Evolutionary conservation across 768 basidiomycete genomes (phyloP).

Genomic region (Boletus subparvulus): DNA sequence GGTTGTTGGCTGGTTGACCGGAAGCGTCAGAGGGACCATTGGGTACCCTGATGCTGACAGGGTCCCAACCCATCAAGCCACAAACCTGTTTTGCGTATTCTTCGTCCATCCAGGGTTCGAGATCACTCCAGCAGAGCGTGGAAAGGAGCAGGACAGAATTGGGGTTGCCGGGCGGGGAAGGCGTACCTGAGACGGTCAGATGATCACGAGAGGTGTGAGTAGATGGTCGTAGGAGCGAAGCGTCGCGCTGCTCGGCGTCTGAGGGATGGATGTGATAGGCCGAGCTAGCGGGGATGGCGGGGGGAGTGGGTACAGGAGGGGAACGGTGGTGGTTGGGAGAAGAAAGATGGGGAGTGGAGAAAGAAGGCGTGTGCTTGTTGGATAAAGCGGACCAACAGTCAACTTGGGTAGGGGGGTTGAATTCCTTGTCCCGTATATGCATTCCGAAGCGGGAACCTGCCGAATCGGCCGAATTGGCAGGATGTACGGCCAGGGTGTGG

Average conservation of each 20-base stretch:
- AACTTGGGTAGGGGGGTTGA: slow-evolving; percentile 22
- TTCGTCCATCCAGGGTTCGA: slow-evolving; percentile 98
- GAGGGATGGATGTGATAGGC: slow-evolving; percentile 16
- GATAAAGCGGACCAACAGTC: slow-evolving; percentile 35
- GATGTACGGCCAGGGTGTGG: slow-evolving; percentile 13
- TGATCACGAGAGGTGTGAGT: slow-evolving; percentile 20
- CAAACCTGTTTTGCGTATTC: slow-evolving; percentile 90
- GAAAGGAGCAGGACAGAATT: slow-evolving; percentile 43
- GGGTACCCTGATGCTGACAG: slow-evolving; percentile 70
- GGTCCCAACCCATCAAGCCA: slow-evolving; percentile 83
- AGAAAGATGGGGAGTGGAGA: slow-evolving; percentile 28
- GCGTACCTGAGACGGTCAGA: slow-evolving; percentile 14
- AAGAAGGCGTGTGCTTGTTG: slow-evolving; percentile 35
- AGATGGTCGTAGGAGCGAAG: slow-evolving; percentile 13
- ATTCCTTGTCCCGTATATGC: slow-evolving; percentile 38
- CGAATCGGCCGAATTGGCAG: slow-evolving; percentile 24
- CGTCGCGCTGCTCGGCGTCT: slow-evolving; percentile 25
- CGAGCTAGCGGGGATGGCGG: slow-evolving; percentile 22
- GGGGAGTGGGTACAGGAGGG: slow-evolving; percentile 30
- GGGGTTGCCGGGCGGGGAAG: slow-evolving; percentile 28
- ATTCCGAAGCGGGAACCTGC: slow-evolving; percentile 38
- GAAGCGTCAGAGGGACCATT: slow-evolving; percentile 55
- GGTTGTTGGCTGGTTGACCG: slow-evolving; percentile 74
- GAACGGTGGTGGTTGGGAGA: slow-evolving; percentile 49
- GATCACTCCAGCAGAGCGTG: slow-evolving; percentile 83